phyloP scores from a whole-genome alignment of 352 stramenopile species.

The Pythium folliculosum region DNA sequence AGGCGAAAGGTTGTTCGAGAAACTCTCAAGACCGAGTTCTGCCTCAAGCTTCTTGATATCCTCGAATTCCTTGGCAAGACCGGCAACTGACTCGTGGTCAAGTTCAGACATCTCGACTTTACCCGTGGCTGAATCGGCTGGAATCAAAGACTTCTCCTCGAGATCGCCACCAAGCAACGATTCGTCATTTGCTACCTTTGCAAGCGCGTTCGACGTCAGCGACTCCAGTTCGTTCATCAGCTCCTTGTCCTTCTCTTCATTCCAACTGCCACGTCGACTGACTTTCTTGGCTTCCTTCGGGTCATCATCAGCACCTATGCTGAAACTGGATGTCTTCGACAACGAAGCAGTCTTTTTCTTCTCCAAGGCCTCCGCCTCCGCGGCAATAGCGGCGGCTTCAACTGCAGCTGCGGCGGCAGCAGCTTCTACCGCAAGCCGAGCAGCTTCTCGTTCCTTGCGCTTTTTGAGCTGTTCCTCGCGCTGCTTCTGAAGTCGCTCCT shows the following conservation, averaged over 20 bases:
- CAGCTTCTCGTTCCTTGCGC: conserved; percentile 54
- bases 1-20: conserved; percentile 54
- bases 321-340: conserved; percentile 51
- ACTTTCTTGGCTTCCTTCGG: conserved; percentile 33
- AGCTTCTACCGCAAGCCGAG: conserved; percentile 40
- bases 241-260: conserved; percentile 85
- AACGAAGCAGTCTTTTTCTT: conserved; percentile 36
- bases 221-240: conserved; percentile 87
- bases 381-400: conserved; percentile 33
- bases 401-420: conserved; percentile 37
- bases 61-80: conserved; percentile 70
- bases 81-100: conserved; percentile 41
- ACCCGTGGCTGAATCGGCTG: conserved; percentile 9
- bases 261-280: conserved; percentile 77
- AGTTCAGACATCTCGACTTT: not conserved
- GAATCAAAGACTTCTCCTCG: conserved; percentile 45
- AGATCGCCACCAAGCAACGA: conserved; percentile 32
- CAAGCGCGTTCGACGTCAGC: conserved; percentile 58
- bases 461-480: conserved; percentile 73
- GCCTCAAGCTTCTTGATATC: conserved; percentile 85
- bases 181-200: conserved; percentile 42
- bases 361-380: conserved; percentile 34
- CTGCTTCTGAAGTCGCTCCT: conserved; percentile 68
- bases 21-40: conserved; percentile 71
- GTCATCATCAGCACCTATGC: conserved; percentile 74